Evolutionary conservation across 78 protist species (phyloP).

Genomic region (Dictyostelium intermedium): DNA sequence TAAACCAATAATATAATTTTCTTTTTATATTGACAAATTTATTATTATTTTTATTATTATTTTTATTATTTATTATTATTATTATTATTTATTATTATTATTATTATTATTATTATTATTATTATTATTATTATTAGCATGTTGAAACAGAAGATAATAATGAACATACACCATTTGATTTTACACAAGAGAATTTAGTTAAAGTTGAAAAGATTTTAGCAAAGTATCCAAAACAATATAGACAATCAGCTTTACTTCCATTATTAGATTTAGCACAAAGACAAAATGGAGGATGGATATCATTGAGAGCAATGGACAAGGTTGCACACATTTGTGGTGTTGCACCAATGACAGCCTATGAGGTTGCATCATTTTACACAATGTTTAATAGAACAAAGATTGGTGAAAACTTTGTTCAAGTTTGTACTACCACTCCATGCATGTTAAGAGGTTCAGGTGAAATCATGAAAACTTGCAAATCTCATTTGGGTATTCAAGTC

Average conservation of each 20-base stretch:
- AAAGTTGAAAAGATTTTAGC: conserved; percentile 68
- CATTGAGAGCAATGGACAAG: conserved; percentile 97
- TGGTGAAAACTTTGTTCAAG: conserved; percentile 86
- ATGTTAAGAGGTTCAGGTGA: conserved; percentile 93
- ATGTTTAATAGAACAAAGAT: conserved; percentile 94
- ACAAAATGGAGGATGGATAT: conserved; percentile 96
- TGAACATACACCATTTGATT: conserved; percentile 91
- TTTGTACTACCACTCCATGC: conserved; percentile 98
- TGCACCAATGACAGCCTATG: conserved; percentile 95
- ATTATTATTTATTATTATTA: background rate
- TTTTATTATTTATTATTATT: background rate
- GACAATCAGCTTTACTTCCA: conserved; percentile 91
- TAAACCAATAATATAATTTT: background rate
- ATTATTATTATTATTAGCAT: conserved; percentile 84
- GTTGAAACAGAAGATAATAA: conserved; percentile 92
- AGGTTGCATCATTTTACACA: conserved; percentile 97
- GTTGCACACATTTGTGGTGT: conserved; percentile 91
- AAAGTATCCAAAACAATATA: conserved; percentile 83
- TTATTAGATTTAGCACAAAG: conserved; percentile 96
- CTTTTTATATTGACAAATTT: background rate
- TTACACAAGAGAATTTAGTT: conserved; percentile 83
- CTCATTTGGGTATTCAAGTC: conserved; percentile 39
- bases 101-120: background rate
- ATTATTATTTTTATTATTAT: background rate
- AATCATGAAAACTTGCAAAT: conserved; percentile 67